Base-by-base conservation (phyloP, 495 filamentous ascomycete species). In the Penicillium manginii region DNA sequence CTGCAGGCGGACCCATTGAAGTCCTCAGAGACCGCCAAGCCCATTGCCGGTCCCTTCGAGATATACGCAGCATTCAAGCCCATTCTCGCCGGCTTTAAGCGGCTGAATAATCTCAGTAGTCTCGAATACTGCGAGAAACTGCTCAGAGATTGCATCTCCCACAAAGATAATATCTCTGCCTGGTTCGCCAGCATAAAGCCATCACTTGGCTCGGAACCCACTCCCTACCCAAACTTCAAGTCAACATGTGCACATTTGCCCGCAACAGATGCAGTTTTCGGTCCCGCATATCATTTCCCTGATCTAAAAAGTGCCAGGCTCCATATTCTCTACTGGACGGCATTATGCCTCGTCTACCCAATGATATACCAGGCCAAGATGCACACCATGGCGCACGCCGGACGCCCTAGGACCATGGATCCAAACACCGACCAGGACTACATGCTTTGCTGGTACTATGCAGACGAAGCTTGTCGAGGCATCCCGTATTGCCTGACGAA, bases 31-130 rank as follows among this genome's bases (percentile, higher is more conserved):
- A 47, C 19, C 22, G 11, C 45, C 18, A 47, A 47, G 11, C 45
- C 45, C 21, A 26, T 26, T 19, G 3, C 8, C 18, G 45, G 45
- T 6, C 8, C 22, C 15, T 47, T 47, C 45, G 45, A 47, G 19
- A 22, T 47, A 47, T 47, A 23, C 15, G 22, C 19, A 5, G 45
- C 45, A 47, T 47, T 47, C 45, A 47, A 47, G n/a, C 45, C 45
- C 10, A 22, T 47, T 4, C 45, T 47, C 11, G n/a, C 22, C 11
- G 45, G 19, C 2, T 47, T 29, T 19, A 47, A 47, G 21, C 45
- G 10, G 15, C 10, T 47, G 11, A 26, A 47, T 11, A 10, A 5
- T 9, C 22, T n/a, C 22, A 47, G 21, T 19, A 47, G 10, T n/a
- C 22, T 4, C 1, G 45, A 10, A 2, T 19, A 19, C 14, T 47